Evolutionary conservation across 208 protist species (phyloP), one percentile per base, ranked within the genome.

Genomic region (Trypanosoma rangeli): DNA sequence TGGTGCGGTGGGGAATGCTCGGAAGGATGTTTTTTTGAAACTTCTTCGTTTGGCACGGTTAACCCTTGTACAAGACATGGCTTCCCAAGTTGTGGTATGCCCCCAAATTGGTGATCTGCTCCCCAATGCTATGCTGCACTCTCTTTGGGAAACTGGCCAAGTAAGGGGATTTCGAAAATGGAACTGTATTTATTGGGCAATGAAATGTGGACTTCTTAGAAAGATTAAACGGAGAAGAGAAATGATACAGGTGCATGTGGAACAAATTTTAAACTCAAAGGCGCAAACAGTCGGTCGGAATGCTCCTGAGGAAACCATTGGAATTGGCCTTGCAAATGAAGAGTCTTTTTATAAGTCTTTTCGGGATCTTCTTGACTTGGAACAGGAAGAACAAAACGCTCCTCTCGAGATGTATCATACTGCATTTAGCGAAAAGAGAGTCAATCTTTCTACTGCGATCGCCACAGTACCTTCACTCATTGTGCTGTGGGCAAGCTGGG

Each of bases 401-500:
- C 73, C 82, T 24, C 28, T 87, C 42, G 76, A 71, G 35, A 44
- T 73, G 13, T 96, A 84, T 64, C 69, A 87, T 64, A 73, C 50
- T 16, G 83, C 82, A 18, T 66, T 72, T 18, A 85, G 82, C 61
- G 84, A 86, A 58, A 67, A 79, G 35, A 60, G 73, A 22, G 77
- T 96, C 20, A 82, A 89, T 66, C 68, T 96, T 28, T 68, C 74
- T n/a, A 66, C 68, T 35, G 69, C 88, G 44, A 73, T 87, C 12
- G 64, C 82, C 28, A 85, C 66, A 24, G 81, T 86, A 13, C 88
- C 91, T 0, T 92, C 85, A 3, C 50, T 96, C 20, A 81, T 96
- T 64, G 73, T 96, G 37, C 76, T 77, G 46, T 96, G 91, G 89
- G 87, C 88, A 26, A 85, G 66, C 67, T 80, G 74, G 58, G 76